Evolutionary conservation across 163 green algal species (phyloP), one percentile per base, ranked within the genome.

Genomic region (Chlorella variabilis): DNA sequence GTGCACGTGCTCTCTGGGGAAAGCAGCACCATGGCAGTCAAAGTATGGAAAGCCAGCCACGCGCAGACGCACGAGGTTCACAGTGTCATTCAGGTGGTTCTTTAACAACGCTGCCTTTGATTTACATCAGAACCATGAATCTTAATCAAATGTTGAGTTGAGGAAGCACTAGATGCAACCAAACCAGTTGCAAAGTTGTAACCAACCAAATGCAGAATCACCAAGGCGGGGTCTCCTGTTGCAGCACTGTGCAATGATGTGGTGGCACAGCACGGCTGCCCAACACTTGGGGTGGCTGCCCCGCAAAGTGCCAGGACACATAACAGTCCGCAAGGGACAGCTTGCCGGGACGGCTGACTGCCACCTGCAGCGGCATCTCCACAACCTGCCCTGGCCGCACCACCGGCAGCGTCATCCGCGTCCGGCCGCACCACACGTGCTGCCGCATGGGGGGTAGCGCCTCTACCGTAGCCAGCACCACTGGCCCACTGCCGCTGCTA

Each of bases 371-470:
- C 11, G 74, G 48, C 61, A 92, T 76, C 31, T 83, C 54, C 4
- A 45, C 68, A 36, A 51, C 36, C 23, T 59, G 1, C 20, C 82
- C 84, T 3, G 80, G 54, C 29, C 33, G 34, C 67, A 92, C 42
- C 0, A 21, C 21, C 3, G 58, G 49, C 54, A 92, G 38, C 54
- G 70, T 78, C 5, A 77, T 38, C 18, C 61, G 78, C 23, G 81
- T 90, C 51, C 73, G 80, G n/a, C 85, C 81, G 59, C 84, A 86
- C 88, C 88, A 92, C 23, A 69, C 58, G 48, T 87, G 82, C 56
- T 85, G 78, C n/a, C 45, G 41, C 33, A 74, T 82, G 21, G 84
- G 61, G 36, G 75, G 39, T 78, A 89, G 42, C 36, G 75, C 59
- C 13, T 33, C 75, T 20, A n/a, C 38, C 17, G 59, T 41, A 23